A percentile compares a stretch with the other conserved stretches of the same genome.
phyloP scores from a whole-genome alignment of 2,329 filamentous ascomycete species.

The Talaromyces islandicus region DNA sequence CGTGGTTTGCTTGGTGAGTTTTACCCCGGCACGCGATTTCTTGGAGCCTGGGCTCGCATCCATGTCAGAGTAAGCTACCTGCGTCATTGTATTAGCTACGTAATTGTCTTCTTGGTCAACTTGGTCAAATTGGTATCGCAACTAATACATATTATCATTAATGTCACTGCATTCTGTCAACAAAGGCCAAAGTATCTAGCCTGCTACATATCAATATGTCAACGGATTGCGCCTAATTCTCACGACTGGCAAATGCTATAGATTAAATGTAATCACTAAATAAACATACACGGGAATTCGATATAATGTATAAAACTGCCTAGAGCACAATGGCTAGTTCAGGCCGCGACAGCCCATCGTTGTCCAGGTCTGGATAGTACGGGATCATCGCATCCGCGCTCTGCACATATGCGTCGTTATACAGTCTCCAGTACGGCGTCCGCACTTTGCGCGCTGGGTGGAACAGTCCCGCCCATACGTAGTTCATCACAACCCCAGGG shows the following conservation, averaged over 20 bases:
- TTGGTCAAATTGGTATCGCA: no score
- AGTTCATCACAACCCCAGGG: slow-evolving; percentile 90
- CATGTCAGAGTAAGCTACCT: no score
- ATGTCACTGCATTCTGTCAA: no score
- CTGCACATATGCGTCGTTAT: slow-evolving; percentile 96
- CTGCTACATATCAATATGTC: no score
- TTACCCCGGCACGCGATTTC: background rate
- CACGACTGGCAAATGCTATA: background rate
- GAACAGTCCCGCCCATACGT: slow-evolving; percentile 95
- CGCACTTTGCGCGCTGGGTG: slow-evolving; percentile 94
- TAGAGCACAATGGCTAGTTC: slow-evolving; percentile 81
- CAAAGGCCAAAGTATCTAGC: no score
- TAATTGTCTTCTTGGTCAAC: no score
- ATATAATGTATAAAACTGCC: slow-evolving; percentile 14
- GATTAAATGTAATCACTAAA: background rate
- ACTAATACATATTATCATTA: no score
- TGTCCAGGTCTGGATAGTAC: slow-evolving; percentile 83
- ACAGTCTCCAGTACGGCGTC: slow-evolving; percentile 90
- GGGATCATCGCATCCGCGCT: slow-evolving; percentile 91
- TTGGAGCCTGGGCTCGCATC: no score
- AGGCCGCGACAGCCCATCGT: slow-evolving; percentile 69
- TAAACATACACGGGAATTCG: slow-evolving; percentile 8
- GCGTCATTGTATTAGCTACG: no score
- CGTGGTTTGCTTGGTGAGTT: background rate
- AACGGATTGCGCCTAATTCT: background rate